These are phyloP conservation scores for Sistotremastrum suecicum DNA, from an alignment of 768 basidiomycete species.

Conservation along the genomic window DNA sequence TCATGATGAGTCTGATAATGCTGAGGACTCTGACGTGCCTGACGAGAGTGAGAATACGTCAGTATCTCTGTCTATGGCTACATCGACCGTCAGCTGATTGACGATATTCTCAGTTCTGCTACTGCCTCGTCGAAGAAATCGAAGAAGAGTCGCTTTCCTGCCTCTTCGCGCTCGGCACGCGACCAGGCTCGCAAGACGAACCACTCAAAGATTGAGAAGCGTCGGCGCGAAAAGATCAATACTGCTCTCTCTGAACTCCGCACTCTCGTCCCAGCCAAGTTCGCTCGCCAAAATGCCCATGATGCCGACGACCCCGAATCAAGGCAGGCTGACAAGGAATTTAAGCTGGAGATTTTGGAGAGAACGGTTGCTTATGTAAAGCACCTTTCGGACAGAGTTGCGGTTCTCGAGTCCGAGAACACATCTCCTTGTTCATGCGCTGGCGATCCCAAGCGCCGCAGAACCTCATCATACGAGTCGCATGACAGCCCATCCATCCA, in stretches of 20 bases:
- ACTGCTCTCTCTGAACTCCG: constrained; percentile 69
- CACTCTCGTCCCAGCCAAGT: constrained; percentile 57
- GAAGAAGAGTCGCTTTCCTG: too few species aligned
- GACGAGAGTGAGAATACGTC: too few species aligned
- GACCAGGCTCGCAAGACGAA: constrained; percentile 86
- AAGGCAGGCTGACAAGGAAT: constrained; percentile 50
- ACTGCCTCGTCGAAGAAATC: too few species aligned
- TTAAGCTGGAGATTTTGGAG: constrained; percentile 84
- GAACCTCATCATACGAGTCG: neutral
- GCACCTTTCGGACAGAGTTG: constrained; percentile 46
- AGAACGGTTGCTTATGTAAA: constrained; percentile 69
- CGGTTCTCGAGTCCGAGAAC: constrained; percentile 21
- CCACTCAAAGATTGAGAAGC: constrained; percentile 90
- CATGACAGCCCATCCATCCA: neutral
- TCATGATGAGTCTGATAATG: too few species aligned
- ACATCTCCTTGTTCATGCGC: neutral
- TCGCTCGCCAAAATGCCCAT: constrained; percentile 21
- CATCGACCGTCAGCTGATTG: too few species aligned
- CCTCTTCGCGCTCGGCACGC: constrained; percentile 50
- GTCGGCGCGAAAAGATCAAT: constrained; percentile 91
- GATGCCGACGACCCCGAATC: constrained; percentile 25
- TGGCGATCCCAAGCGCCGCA: neutral
- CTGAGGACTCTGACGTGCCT: too few species aligned
- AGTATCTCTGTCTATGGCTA: too few species aligned
- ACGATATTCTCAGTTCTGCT: too few species aligned